A percentile compares a stretch with the other conserved stretches of the same genome.
Evolutionary conservation across 2,329 filamentous ascomycete genomes (phyloP).

Genomic region (Curvularia lunata): DNA sequence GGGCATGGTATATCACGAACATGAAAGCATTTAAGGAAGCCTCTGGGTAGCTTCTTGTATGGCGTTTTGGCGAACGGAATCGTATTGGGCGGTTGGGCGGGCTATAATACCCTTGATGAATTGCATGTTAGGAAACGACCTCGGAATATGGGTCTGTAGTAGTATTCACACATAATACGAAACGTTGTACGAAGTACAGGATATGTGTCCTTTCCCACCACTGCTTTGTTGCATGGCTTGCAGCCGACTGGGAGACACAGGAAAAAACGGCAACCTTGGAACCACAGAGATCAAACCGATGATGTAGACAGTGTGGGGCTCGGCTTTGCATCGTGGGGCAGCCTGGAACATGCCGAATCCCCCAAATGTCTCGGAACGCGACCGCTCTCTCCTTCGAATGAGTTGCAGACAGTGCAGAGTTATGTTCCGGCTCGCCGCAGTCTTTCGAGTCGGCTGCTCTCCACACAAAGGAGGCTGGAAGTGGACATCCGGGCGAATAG

Average conservation of each 20-base stretch:
- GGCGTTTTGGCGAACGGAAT: slow-evolving; percentile 18
- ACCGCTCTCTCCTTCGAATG: slow-evolving; percentile 3
- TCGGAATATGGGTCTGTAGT: slow-evolving; percentile 4
- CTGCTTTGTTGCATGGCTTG: neutral
- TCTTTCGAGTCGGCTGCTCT: neutral
- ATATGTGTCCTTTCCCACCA: neutral
- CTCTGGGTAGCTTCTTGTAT: slow-evolving; percentile 10
- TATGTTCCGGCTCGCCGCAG: neutral
- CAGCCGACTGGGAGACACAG: neutral
- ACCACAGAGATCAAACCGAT: slow-evolving; percentile 4
- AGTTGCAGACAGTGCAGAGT: neutral
- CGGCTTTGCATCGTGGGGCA: neutral
- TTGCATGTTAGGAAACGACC: slow-evolving; percentile 13
- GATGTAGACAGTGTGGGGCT: slow-evolving; percentile 15
- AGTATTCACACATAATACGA: slow-evolving; percentile 13
- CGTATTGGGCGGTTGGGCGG: slow-evolving; percentile 6
- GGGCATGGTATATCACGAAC: slow-evolving; percentile 25
- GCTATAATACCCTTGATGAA: slow-evolving; percentile 22
- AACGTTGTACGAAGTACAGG: neutral
- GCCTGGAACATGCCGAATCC: neutral
- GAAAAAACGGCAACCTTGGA: slow-evolving; percentile 7
- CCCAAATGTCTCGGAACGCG: slow-evolving; percentile 4
- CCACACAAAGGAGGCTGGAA: neutral
- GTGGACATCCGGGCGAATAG: neutral
- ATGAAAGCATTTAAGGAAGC: slow-evolving; percentile 24